These are phyloP conservation scores for Lathyrus sativus DNA, from an alignment of 306 rosid genomes.

Conservation along the genomic window DNA sequence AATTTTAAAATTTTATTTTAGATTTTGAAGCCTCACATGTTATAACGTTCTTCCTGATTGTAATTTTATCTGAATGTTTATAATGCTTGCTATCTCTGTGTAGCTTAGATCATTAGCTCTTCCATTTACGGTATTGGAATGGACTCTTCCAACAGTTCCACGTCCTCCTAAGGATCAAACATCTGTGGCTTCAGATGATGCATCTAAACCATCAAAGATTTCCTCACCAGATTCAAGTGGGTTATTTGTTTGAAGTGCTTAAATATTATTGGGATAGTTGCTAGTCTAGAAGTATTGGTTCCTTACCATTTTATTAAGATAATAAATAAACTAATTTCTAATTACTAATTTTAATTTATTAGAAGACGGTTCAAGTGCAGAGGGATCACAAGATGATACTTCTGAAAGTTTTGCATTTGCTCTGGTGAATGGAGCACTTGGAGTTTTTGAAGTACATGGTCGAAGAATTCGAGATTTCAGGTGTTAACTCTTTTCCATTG, in stretches of 20 bases:
- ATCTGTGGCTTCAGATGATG: conserved; percentile 46
- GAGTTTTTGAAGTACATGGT: conserved; percentile 97
- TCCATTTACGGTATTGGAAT: conserved; percentile 98
- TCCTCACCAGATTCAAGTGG: conserved; percentile 72
- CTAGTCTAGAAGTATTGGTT: conserved; percentile 37
- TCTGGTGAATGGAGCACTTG: conserved; percentile 90
- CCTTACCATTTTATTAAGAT: conserved; percentile 33
- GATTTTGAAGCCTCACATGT: conserved; percentile 6
- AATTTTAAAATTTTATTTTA: too few species aligned
- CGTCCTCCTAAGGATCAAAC: conserved; percentile 62
- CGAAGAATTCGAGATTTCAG: conserved; percentile 96
- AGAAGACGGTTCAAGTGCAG: conserved; percentile 68
- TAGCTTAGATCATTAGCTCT: conserved; percentile 99
- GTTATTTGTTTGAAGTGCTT: conserved; percentile 46
- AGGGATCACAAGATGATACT: conserved; percentile 77
- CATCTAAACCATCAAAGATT: conserved; percentile 47
- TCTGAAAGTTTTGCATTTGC: conserved; percentile 99
- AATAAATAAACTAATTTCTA: conserved; percentile 36
- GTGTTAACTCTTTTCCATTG: conserved; percentile 47
- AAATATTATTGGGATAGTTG: conserved; percentile 28
- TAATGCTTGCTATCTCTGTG: conserved; percentile 64
- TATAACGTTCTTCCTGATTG: neutral
- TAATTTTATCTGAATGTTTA: conserved; percentile 45
- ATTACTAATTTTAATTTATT: conserved; percentile 39
- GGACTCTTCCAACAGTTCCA: conserved; percentile 97